Percentiles rank a stretch among this genome's conserved stretches.
Evolutionary conservation across 176 grass and related monocot genomes (phyloP).

Genomic region (Thinopyrum elongatum): DNA sequence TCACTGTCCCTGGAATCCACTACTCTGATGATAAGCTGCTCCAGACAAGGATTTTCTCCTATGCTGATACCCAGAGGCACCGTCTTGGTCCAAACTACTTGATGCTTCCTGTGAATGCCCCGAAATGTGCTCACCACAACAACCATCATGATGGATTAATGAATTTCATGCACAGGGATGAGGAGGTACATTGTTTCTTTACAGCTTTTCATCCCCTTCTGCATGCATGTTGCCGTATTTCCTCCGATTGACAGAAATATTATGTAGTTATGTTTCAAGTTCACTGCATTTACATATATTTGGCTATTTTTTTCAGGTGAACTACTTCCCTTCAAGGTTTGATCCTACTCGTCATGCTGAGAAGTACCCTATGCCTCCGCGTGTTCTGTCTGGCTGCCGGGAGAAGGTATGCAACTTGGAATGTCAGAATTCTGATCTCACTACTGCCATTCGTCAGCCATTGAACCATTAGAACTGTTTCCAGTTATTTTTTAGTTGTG

Average conservation of each 20-base stretch:
- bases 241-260: not conserved
- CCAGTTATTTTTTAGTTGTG: too few species aligned
- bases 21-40: conserved; percentile 96
- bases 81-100: conserved; percentile 82
- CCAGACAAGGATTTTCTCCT: conserved; percentile 86
- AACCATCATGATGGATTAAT: conserved; percentile 86
- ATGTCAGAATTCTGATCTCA: not conserved
- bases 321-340: conserved; percentile 89
- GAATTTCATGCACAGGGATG: conserved; percentile 95
- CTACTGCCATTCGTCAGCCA: not conserved
- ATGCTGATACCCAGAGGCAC: conserved; percentile 89
- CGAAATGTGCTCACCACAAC: conserved; percentile 83
- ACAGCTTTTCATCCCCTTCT: not conserved
- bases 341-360: conserved; percentile 67
- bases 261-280: not conserved
- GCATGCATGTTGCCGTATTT: conserved; percentile 5
- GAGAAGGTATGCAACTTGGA: conserved; percentile 58
- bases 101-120: conserved; percentile 87
- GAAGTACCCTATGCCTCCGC: conserved; percentile 64
- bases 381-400: conserved; percentile 48
- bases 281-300: conserved; percentile 6
- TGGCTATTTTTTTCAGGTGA: conserved; percentile 50
- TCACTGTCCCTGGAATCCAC: conserved; percentile 80
- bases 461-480: too few species aligned
- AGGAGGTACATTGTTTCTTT: conserved; percentile 52